Evolutionary conservation across 2,329 filamentous ascomycete genomes (phyloP).

Genomic region (Colletotrichum tropicicola): DNA sequence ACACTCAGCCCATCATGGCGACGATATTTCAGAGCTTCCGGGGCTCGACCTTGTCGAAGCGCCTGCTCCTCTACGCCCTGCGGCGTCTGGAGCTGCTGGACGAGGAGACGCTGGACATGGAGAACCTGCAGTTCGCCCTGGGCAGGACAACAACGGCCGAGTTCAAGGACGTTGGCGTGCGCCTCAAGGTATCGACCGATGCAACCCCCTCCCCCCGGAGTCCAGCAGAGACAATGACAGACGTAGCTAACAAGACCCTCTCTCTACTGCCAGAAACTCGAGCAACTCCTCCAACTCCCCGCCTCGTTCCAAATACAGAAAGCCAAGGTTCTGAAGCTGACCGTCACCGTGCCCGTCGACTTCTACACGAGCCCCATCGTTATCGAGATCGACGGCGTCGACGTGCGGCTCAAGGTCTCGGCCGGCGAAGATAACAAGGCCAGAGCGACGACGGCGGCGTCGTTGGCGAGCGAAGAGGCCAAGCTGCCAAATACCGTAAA

Average conservation of each 20-base stretch:
- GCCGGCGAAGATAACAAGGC: slow-evolving; percentile 38
- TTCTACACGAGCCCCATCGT: slow-evolving; percentile 86
- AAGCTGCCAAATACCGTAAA: slow-evolving; percentile 75
- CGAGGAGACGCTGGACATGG: slow-evolving; percentile 84
- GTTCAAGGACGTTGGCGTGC: slow-evolving; percentile 85
- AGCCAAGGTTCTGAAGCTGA: slow-evolving; percentile 79
- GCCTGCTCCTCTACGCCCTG: slow-evolving; percentile 86
- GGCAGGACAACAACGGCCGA: slow-evolving; percentile 86
- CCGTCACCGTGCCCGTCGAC: slow-evolving; percentile 86
- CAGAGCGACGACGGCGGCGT: slow-evolving; percentile 33
- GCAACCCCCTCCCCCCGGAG: not conserved
- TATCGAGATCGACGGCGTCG: slow-evolving; percentile 83
- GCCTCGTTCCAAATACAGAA: slow-evolving; percentile 74
- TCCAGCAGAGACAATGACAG: not conserved
- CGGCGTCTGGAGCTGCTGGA: slow-evolving; percentile 88
- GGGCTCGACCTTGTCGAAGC: slow-evolving; percentile 84
- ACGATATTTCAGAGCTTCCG: slow-evolving; percentile 74
- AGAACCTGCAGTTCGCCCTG: slow-evolving; percentile 84
- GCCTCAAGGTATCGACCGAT: slow-evolving; percentile 71
- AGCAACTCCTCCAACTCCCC: slow-evolving; percentile 78
- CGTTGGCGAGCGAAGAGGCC: slow-evolving; percentile 35
- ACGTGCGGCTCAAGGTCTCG: slow-evolving; percentile 71
- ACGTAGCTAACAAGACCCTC: not conserved
- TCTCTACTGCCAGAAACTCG: slow-evolving; percentile 73
- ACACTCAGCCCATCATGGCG: slow-evolving; percentile 65